Conservation (phyloP, 805 yeast species). For the Kuraishia ogatae region DNA sequence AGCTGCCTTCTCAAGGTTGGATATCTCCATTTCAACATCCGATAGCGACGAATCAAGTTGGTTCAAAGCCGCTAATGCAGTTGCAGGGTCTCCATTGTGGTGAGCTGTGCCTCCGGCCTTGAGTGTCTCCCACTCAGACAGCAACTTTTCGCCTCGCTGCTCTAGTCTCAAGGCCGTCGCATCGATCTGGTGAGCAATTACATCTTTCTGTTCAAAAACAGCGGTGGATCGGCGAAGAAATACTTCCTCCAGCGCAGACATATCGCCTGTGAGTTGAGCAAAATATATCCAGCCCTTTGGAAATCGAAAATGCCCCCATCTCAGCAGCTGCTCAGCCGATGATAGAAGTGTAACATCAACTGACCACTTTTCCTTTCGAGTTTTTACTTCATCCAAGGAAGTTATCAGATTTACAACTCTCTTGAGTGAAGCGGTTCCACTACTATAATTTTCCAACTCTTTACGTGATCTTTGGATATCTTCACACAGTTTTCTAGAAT, state of each 20-base stretch:
- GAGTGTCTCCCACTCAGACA: neutral
- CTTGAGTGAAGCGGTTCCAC: neutral
- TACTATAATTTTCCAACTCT: neutral
- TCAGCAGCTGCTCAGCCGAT: slow-evolving; percentile 18
- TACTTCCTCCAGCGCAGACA: slow-evolving; percentile 30
- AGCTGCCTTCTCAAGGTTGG: slow-evolving; percentile 23
- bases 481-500: neutral
- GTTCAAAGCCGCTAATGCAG: slow-evolving; percentile 32
- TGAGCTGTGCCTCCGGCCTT: neutral
- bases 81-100: slow-evolving; percentile 4
- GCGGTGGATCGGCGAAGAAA: neutral
- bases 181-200: neutral
- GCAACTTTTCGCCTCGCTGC: neutral
- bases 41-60: slow-evolving; percentile 13
- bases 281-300: slow-evolving; percentile 47
- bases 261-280: slow-evolving; percentile 54
- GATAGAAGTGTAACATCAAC: slow-evolving; percentile 13
- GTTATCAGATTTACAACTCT: neutral
- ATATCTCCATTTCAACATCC: slow-evolving; percentile 7
- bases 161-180: neutral
- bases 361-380: slow-evolving; percentile 11
- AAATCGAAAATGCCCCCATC: slow-evolving; percentile 35
- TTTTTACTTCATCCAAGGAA: neutral
- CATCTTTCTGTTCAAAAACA: neutral
- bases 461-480: neutral